Base-by-base conservation (phyloP, 352 stramenopile species). In the Aphanomyces stellatus region DNA sequence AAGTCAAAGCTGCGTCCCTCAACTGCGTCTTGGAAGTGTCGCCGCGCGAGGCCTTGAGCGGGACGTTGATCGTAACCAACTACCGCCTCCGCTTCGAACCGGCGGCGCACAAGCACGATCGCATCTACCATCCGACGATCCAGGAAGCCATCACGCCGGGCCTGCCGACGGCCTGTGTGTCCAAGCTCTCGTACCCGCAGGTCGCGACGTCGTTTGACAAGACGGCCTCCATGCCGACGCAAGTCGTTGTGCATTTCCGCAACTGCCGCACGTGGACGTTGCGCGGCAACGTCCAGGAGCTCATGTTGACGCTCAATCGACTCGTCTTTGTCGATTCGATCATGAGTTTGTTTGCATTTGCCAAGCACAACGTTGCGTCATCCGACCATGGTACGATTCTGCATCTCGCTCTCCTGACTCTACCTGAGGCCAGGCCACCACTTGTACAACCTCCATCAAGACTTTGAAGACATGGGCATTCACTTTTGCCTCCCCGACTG, bases 201-300 rank as follows among this genome's bases (percentile, higher is more conserved):
- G n/a, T n/a, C n/a, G 56, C 49, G 4, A 66, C 13, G 27, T 30
- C 31, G 1, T 40, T 31, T 10, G 15, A 31, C 25, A 30, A 59
- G 19, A 56, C n/a, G 15, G 53, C 62, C 49, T 74, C 78, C 0
- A 60, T 75, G 19, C 84, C 81, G 4, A 79, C 79, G 11, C 73
- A 82, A 57, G 69, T 94, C 8, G 78, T 91, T 37, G 43, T 94
- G 61, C 87, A 91, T 71, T 93, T 92, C 59, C 91, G 91, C 53
- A 82, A 91, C 62, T 70, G 91, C 31, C 75, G 81, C 0, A 75
- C 77, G 13, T 94, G 86, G 86, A 83, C 73, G 27, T 65, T 94
- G 3, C 62, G 66, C n/a, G 86, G 86, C 24, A 80, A 93, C 42
- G 72, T 91, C 13, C 70, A 62, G 0, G 65, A 78, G 60, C 72